Evolutionary conservation across 768 basidiomycete genomes (phyloP).

Genomic region (Pseudohyphozyma bogoriensis): DNA sequence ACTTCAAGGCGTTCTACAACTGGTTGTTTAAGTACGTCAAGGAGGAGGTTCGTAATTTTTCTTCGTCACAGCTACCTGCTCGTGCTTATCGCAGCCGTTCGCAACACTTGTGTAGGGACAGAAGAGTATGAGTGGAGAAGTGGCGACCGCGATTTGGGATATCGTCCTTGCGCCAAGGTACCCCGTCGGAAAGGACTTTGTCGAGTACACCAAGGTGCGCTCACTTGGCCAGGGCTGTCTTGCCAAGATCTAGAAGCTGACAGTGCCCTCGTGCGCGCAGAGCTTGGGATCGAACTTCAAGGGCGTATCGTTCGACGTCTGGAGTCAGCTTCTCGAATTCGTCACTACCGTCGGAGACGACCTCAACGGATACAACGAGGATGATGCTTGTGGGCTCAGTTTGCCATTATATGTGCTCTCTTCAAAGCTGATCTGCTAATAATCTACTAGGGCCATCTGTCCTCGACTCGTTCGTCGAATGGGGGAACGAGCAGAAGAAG

Average conservation of each 20-base stretch:
- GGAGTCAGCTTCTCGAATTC: conserved; percentile 72
- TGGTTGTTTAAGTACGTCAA: conserved; percentile 65
- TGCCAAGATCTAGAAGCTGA: background rate
- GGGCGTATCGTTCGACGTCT: conserved; percentile 72
- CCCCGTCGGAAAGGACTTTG: conserved; percentile 54
- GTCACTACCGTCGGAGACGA: conserved; percentile 52
- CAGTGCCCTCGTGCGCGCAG: background rate
- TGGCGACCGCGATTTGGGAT: conserved; percentile 63
- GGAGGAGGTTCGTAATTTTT: no score
- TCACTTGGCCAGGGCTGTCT: no score
- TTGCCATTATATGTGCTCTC: background rate
- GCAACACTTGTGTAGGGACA: no score
- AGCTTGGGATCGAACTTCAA: conserved; percentile 51
- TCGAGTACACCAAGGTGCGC: conserved; percentile 56
- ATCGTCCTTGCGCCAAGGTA: conserved; percentile 60
- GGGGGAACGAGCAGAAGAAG: conserved; percentile 46
- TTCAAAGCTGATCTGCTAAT: background rate
- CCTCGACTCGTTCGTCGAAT: conserved; percentile 64
- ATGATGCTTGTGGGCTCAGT: conserved; percentile 50
- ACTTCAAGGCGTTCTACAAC: conserved; percentile 52
- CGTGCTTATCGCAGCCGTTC: no score
- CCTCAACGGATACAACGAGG: conserved; percentile 59
- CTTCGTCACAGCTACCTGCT: no score
- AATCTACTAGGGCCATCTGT: conserved; percentile 66
- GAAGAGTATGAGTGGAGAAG: conserved; percentile 42